Base-by-base conservation (phyloP, 106 monocot species). In the Posidonia australis region DNA sequence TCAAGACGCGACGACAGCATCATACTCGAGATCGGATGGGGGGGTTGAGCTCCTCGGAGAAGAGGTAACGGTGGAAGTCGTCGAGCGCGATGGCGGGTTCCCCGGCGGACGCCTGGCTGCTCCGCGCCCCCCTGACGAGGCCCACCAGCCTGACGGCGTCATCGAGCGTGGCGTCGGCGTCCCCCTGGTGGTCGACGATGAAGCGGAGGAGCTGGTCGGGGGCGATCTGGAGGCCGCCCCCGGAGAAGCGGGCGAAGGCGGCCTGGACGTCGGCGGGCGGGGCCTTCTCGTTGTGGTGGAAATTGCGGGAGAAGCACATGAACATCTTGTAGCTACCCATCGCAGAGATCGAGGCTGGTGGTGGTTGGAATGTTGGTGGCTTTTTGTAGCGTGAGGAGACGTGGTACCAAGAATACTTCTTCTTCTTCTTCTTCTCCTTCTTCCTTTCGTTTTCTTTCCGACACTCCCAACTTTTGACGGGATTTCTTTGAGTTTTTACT, bases 231-330 rank as follows among this genome's bases (percentile, higher is more conserved):
- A 13, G 46, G 14, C 44, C 44, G 11, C 74, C 78, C 24, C 66
- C 78, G 19, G 84, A 18, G 72, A 64, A 78, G 4, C 56, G 30
- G 2, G 54, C 23, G 73, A 93, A 93, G n/a, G 77, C 74, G 42
- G 28, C 67, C 67, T 60, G 64, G 29, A 89, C 86, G 66, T 86
- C 93, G 14, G 46, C 41, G 18, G 86, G 86, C 28, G 89, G 81
- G 62, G 79, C 42, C 46, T 81, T 83, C 65, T 82, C 86, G 58
- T 24, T 76, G 67, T 72, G 70, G 28, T 68, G 71, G 81, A 82
- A 93, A 68, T 82, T 83, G 27, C 89, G 57, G 58, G 80, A 86
- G 75, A 93, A 93, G 59, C 80, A 83, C 18, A 72, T 31, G 73
- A 81, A 86, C 60, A 65, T 79, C 51, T 75, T 91, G 70, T 83